These are phyloP conservation scores for Coemansia sp. DNA, from an alignment of 192 early-diverging fungal genomes.

Conservation along the genomic window DNA sequence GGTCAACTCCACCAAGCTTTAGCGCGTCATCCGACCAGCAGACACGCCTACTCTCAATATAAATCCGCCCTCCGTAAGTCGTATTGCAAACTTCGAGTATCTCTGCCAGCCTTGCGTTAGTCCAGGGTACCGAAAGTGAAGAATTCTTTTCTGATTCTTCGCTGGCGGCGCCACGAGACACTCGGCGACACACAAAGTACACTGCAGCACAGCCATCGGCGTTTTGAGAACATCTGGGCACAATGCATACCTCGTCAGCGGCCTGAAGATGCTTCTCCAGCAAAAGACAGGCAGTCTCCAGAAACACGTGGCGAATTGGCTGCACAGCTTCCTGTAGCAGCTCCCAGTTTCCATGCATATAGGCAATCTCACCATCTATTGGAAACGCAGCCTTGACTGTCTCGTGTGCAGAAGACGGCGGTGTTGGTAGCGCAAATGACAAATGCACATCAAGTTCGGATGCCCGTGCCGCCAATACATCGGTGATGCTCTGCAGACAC, in stretches of 20 bases:
- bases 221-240: not conserved
- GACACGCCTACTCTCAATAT: slow-evolving; percentile 13
- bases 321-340: slow-evolving; percentile 5
- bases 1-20: not conserved
- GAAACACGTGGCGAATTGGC: slow-evolving; percentile 22
- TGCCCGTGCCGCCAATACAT: slow-evolving; percentile 35
- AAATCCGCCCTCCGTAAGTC: slow-evolving; percentile 6
- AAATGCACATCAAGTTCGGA: slow-evolving; percentile 22
- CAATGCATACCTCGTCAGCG: slow-evolving; percentile 22
- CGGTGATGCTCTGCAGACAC: slow-evolving; percentile 33
- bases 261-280: slow-evolving; percentile 32
- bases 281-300: slow-evolving; percentile 21
- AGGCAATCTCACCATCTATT: slow-evolving; percentile 2
- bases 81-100: slow-evolving; percentile 13
- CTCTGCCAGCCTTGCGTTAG: slow-evolving; percentile 1
- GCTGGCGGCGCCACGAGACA: not conserved
- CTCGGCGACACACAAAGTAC: slow-evolving; percentile 3
- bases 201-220: not conserved
- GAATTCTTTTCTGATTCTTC: not conserved
- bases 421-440: slow-evolving; percentile 21
- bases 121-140: not conserved
- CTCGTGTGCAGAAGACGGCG: slow-evolving; percentile 6
- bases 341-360: slow-evolving; percentile 19
- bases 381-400: slow-evolving; percentile 5
- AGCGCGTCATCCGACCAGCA: not conserved